A percentile compares a stretch with the other conserved stretches of the same genome.
Evolutionary conservation across 257 asterid species (phyloP).

Genomic region (Jacaranda mimosifolia): DNA sequence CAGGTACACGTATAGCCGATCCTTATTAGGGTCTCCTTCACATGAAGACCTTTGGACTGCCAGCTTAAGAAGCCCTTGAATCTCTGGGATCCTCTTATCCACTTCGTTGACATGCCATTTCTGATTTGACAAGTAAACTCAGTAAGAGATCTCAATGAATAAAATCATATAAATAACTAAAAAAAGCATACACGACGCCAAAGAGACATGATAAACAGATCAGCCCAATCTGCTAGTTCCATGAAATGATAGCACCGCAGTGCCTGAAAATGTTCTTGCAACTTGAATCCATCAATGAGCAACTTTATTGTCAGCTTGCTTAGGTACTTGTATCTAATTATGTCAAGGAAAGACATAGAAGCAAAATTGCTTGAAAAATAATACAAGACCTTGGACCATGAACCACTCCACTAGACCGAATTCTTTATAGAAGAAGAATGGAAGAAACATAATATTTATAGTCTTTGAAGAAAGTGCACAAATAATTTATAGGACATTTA

Average conservation of each 20-base stretch:
- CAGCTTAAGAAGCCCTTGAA: conserved; percentile 90
- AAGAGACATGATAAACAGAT: conserved; percentile 87
- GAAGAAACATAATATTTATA: conserved; percentile 15
- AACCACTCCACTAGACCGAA: conserved; percentile 15
- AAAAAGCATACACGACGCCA: conserved; percentile 69
- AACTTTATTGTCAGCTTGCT: conserved; percentile 92
- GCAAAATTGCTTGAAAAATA: conserved; percentile 23
- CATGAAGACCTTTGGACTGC: conserved; percentile 96
- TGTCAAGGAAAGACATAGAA: conserved; percentile 62
- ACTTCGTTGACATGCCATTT: conserved; percentile 86
- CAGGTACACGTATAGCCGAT: conserved; percentile 73
- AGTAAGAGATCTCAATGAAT: conserved; percentile 39
- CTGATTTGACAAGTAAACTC: conserved; percentile 57
- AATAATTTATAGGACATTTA: conserved; percentile 26
- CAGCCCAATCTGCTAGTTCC: conserved; percentile 99
- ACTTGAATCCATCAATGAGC: conserved; percentile 84
- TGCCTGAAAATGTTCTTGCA: conserved; percentile 90
- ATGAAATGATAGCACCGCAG: conserved; percentile 89
- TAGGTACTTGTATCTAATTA: conserved; percentile 72
- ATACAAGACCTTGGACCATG: conserved; percentile 8
- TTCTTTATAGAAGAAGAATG: conserved; percentile 21
- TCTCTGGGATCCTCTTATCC: conserved; percentile 85
- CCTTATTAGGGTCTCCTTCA: conserved; percentile 86
- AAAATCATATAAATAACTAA: conserved; percentile 33
- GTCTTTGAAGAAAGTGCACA: not conserved